Conservation (phyloP, 208 protist species). For the Trypanosoma brucei region DNA sequence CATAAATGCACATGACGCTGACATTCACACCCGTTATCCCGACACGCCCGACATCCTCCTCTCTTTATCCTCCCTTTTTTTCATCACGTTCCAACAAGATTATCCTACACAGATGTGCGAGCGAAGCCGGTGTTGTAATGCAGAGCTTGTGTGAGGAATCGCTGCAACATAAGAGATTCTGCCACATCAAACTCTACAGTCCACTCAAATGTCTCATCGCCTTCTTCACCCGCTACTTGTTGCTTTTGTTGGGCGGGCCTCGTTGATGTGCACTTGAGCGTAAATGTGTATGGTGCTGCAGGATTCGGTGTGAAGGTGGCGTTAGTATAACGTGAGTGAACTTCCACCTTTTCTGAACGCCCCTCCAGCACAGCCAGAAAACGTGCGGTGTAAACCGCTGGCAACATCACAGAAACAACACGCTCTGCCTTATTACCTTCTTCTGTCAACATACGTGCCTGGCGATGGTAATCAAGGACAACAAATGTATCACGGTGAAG, state of each 20-base stretch:
- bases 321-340: constrained; percentile 81
- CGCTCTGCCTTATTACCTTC: constrained; percentile 48
- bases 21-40: not conserved
- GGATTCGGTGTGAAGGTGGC: constrained; percentile 54
- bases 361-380: constrained; percentile 81
- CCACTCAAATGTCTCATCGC: constrained; percentile 72
- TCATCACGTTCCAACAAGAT: not conserved
- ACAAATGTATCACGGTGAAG: constrained; percentile 74
- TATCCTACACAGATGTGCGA: constrained; percentile 19
- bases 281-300: constrained; percentile 44
- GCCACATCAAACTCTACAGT: constrained; percentile 58
- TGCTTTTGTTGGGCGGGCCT: constrained; percentile 45
- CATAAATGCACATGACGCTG: not conserved
- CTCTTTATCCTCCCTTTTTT: constrained; percentile 5
- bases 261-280: constrained; percentile 56
- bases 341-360: constrained; percentile 54
- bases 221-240: constrained; percentile 31
- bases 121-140: constrained; percentile 79
- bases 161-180: constrained; percentile 83
- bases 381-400: constrained; percentile 79
- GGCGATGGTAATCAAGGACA: constrained; percentile 76
- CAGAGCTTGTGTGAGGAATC: constrained; percentile 76
- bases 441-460: constrained; percentile 20
- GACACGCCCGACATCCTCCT: not conserved
- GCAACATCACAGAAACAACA: constrained; percentile 70